Percentiles rank a stretch among this genome's conserved stretches.
These are phyloP conservation scores for Petrea volubilis DNA, from an alignment of 257 asterid species.

Conservation along the genomic window DNA sequence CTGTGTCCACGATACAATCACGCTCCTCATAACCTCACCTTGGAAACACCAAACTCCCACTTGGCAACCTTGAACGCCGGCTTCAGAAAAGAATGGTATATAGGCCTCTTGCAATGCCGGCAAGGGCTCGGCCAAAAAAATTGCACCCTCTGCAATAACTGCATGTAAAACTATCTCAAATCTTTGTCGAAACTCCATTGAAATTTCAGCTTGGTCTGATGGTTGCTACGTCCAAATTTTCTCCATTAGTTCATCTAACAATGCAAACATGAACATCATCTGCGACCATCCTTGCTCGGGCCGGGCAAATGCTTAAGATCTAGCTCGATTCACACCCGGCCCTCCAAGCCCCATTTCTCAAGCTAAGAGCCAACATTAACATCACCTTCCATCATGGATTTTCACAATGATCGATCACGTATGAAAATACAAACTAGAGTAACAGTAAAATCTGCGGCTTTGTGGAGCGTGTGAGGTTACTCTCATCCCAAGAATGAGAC, in stretches of 20 bases:
- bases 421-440: not conserved
- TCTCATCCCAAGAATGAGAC: constrained; percentile 18
- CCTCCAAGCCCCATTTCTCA: constrained; percentile 16
- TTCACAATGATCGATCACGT: constrained; percentile 10
- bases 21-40: constrained; percentile 17
- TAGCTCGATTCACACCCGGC: not conserved
- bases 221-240: constrained; percentile 26
- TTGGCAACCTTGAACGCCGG: not conserved
- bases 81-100: not conserved
- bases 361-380: constrained; percentile 13
- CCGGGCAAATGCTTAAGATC: not conserved
- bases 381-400: constrained; percentile 19
- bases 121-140: not conserved
- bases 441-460: constrained; percentile 14
- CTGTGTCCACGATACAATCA: too few species aligned
- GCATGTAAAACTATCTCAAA: constrained; percentile 8
- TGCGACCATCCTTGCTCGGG: constrained; percentile 24
- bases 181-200: constrained; percentile 6
- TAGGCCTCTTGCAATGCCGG: constrained; percentile 29
- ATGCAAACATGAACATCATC: not conserved
- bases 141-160: not conserved
- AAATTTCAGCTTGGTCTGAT: constrained; percentile 24
- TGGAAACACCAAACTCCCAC: not conserved
- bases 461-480: constrained; percentile 24
- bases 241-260: not conserved